These are phyloP conservation scores for Diacronema lutheri DNA, from an alignment of 78 protist genomes.

Conservation along the genomic window DNA sequence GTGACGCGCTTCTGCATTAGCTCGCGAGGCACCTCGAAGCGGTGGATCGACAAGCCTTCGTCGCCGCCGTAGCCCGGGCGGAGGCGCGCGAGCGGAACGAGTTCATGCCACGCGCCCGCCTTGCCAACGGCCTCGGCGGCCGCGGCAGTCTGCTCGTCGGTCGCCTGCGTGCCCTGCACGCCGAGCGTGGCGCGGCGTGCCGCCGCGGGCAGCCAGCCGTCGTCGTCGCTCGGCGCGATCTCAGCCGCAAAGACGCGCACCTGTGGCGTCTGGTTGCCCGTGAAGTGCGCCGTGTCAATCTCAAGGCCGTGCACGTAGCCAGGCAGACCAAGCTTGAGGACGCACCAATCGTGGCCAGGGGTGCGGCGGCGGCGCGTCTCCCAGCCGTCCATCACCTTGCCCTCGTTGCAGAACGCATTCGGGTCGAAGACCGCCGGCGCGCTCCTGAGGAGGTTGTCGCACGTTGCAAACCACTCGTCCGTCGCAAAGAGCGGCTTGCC, in stretches of 20 bases:
- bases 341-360: constrained; percentile 76
- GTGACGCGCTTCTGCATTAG: constrained; percentile 38
- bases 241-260: constrained; percentile 56
- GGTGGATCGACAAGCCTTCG: constrained; percentile 18
- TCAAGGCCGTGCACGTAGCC: constrained; percentile 66
- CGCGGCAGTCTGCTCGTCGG: constrained; percentile 6
- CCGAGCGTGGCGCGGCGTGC: neutral
- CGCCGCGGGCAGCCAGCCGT: neutral
- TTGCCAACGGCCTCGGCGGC: neutral
- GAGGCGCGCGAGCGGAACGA: constrained; percentile 8
- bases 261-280: constrained; percentile 77
- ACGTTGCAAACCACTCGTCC: constrained; percentile 58
- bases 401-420: neutral
- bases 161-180: neutral
- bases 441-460: constrained; percentile 27
- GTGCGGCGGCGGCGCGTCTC: constrained; percentile 76
- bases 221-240: neutral
- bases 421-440: neutral
- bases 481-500: constrained; percentile 42
- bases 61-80: neutral
- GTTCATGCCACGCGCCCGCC: neutral
- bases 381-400: constrained; percentile 83
- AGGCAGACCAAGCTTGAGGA: constrained; percentile 63
- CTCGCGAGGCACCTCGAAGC: neutral
- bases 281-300: constrained; percentile 72